These are phyloP conservation scores for Euphorbia celastroides DNA, from an alignment of 441 rosid species.

Conservation along the genomic window DNA sequence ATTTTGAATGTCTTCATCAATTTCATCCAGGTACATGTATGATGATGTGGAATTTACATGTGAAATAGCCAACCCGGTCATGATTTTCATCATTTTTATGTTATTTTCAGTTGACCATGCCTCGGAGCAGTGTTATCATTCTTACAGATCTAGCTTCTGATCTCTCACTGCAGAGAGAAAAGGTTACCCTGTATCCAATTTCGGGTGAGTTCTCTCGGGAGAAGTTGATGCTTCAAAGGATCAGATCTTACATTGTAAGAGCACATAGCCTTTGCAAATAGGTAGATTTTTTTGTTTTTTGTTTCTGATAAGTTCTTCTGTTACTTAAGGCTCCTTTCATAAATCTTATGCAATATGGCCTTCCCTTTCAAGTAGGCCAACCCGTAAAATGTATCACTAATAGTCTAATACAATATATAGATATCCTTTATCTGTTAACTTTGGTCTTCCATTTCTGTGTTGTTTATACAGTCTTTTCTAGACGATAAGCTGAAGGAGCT, in stretches of 20 bases:
- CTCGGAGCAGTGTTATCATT: conserved; percentile 58
- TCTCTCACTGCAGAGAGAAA: conserved; percentile 42
- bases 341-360: conserved; percentile 1
- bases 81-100: background rate
- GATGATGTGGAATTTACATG: too few relatives aligned
- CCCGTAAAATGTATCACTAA: too few relatives aligned
- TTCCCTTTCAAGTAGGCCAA: background rate
- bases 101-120: conserved; percentile 61
- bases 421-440: background rate
- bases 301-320: background rate
- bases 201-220: conserved; percentile 77
- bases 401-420: too few relatives aligned
- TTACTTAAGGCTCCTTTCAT: conserved; percentile 6
- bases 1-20: conserved; percentile 58
- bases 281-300: conserved; percentile 43
- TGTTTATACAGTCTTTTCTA: conserved; percentile 54
- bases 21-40: conserved; percentile 58
- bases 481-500: conserved; percentile 48
- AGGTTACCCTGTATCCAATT: conserved; percentile 58
- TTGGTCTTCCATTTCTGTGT: conserved; percentile 9
- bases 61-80: too few relatives aligned
- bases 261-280: conserved; percentile 46
- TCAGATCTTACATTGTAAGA: conserved; percentile 98
- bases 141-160: conserved; percentile 87
- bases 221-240: conserved; percentile 94